Percentiles rank a stretch among this genome's conserved stretches.
Evolutionary conservation across 441 rosid species (phyloP).

Genomic region (Dalechampia spathulata): DNA sequence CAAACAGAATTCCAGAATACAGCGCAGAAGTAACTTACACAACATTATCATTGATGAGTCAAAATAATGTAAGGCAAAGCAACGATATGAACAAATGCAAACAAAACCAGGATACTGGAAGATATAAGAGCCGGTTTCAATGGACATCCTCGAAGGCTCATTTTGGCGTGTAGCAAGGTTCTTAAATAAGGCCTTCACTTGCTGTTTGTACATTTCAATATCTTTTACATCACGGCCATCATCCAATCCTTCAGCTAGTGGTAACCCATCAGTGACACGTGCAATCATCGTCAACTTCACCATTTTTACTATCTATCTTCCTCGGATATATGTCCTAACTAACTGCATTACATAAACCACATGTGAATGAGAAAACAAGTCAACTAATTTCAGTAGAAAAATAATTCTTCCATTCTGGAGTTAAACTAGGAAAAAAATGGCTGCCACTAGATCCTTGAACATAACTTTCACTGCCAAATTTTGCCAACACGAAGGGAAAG

Average conservation of each 20-base stretch:
- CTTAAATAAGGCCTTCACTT: slow-evolving; percentile 92
- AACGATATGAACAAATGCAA: neutral
- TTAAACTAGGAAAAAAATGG: no score
- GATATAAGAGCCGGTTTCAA: slow-evolving; percentile 85
- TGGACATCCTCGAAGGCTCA: slow-evolving; percentile 94
- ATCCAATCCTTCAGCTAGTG: slow-evolving; percentile 90
- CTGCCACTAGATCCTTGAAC: no score
- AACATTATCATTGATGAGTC: no score
- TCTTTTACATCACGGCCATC: slow-evolving; percentile 92
- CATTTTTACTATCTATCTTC: slow-evolving; percentile 46
- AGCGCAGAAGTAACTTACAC: no score
- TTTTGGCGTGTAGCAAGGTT: slow-evolving; percentile 87
- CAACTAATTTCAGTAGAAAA: neutral
- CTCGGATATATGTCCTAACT: slow-evolving; percentile 20
- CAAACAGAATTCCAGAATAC: no score
- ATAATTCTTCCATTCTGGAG: no score
- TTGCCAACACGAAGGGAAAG: no score
- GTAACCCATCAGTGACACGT: slow-evolving; percentile 97
- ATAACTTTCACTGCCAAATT: no score
- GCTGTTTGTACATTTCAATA: slow-evolving; percentile 95
- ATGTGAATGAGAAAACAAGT: slow-evolving; percentile 8
- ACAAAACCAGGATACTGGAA: slow-evolving; percentile 81
- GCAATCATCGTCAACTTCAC: slow-evolving; percentile 99
- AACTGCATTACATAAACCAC: slow-evolving; percentile 26
- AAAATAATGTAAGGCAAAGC: neutral